Evolutionary conservation across 106 monocot genomes (phyloP), one percentile per base, ranked within the genome.

Genomic region (Dioscorea zingiberensis): DNA sequence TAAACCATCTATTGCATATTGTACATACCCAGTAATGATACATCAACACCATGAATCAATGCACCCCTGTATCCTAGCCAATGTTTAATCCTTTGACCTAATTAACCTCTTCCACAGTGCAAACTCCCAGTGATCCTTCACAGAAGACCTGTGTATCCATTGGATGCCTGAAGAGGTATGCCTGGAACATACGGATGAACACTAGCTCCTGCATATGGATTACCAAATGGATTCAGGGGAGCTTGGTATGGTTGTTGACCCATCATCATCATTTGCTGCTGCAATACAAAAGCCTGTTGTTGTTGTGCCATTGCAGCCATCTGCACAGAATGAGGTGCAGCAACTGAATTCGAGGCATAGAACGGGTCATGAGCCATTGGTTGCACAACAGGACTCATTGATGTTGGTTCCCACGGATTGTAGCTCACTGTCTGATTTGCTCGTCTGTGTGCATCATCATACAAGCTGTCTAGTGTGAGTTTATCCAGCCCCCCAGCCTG

Each of bases 261-360:
- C 80, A 81, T 85, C 83, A 81, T 74, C 86, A 93, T 82, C 89
- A 84, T 87, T 69, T 78, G 77, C 78, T 85, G 92, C 67, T 89
- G 94, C 65, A 81, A 55, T 68, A 94, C 75, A 67, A 86, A 80
- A 26, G 86, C 86, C 46, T 94, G 93, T 48, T 94, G 91, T 44
- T 94, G 94, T 72, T 94, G 94, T 19, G 84, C 85, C 91, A 95
- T 91, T 13, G 78, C 66, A n/a, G 91, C 81, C 85, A 87, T 87
- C 74, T 95, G 94, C 28, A 95, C 94, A 6, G 64, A 47, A 57
- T 83, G 76, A 38, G 94, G 87, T 1, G 94, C 83, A 3, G 73
- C 54, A 13, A 83, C 48, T 16, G 38, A 26, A 46, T 67, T 81
- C 24, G 90, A 91, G 29, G 87, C 84, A 48, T 84, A 83, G 64